Percentiles rank a stretch among this genome's conserved stretches.
These are phyloP conservation scores for Paraglomus brasilianum DNA, from an alignment of 192 early-diverging fungal genomes.

Conservation along the genomic window DNA sequence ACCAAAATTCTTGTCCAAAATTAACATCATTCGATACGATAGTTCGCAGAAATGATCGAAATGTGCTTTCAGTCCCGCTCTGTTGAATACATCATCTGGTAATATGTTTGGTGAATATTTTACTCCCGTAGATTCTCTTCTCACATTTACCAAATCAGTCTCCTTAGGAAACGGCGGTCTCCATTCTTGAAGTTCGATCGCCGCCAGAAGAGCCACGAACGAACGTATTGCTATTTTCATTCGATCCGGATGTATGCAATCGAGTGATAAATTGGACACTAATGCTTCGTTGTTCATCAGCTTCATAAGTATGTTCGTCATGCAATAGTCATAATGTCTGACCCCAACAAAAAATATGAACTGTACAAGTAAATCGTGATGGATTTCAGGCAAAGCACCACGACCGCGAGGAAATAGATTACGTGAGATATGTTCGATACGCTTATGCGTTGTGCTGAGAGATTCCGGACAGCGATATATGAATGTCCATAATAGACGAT, in stretches of 20 bases:
- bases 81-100: conserved; percentile 48
- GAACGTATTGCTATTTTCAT: conserved; percentile 73
- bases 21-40: conserved; percentile 56
- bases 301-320: conserved; percentile 63
- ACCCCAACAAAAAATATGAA: conserved; percentile 68
- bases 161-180: conserved; percentile 51
- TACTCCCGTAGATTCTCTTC: conserved; percentile 31
- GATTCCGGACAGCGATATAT: conserved; percentile 86
- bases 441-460: conserved; percentile 47
- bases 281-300: conserved; percentile 64
- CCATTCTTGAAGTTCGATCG: conserved; percentile 57
- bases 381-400: conserved; percentile 59
- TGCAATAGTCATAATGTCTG: conserved; percentile 63
- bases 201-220: conserved; percentile 71
- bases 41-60: conserved; percentile 69
- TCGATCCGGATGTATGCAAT: conserved; percentile 63
- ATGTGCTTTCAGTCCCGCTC: conserved; percentile 63
- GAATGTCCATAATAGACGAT: conserved; percentile 90
- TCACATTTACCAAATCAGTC: conserved; percentile 39
- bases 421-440: conserved; percentile 58
- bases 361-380: conserved; percentile 66
- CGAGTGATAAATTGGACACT: conserved; percentile 42
- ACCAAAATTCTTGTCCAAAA: conserved; percentile 55
- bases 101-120: conserved; percentile 44
- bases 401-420: conserved; percentile 64